Evolutionary conservation across 2,329 filamentous ascomycete genomes (phyloP), one percentile per base, ranked within the genome.

Genomic region (Claviceps purpurea): DNA sequence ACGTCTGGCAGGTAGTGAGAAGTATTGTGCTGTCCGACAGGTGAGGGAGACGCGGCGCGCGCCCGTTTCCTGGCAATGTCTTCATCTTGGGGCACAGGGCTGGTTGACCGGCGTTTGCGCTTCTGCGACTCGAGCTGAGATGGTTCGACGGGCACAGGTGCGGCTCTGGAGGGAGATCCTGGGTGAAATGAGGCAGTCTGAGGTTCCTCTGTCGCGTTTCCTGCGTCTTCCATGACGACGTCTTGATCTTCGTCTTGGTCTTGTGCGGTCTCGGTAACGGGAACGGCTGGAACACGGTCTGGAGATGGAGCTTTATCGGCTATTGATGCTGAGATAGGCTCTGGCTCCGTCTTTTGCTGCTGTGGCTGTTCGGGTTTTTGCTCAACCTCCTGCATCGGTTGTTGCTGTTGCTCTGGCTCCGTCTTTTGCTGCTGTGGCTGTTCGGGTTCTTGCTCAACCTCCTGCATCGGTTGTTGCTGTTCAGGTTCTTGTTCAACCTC

Each of bases 71-170:
- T 70, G 45, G 73, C 71, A 20, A 47, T 65, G 14, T 77, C 74
- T 52, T 79, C 73, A 24, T 71, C 67, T 10, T 72, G 74, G 8
- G 77, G 77, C 20, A 76, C 70, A 39, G 82, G 83, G 52, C 75
- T 85, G 52, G 73, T 72, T 44, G 81, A 87, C 58, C 81, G 75
- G 58, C 82, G 78, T 65, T 85, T 87, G 55, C 83, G 75, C 65
- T 84, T 86, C 58, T 78, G 78, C 42, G 70, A 70, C 57, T 83
- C 80, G 56, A 45, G 46, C 13, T 20, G 16, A 20, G 50, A 26
- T 6, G 53, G 38, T 37, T 55, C 53, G 20, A 34, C 24, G 8
- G 61, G 54, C 11, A 57, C 53, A 41, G 48, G 18, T 24, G 42
- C 13, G 11, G 20, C 22, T 24, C 30, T 5, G 26, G 26, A 37